Percentiles rank a stretch among this genome's conserved stretches.
Evolutionary conservation across 306 rosid species (phyloP).

Genomic region (Cucumis hystrix): DNA sequence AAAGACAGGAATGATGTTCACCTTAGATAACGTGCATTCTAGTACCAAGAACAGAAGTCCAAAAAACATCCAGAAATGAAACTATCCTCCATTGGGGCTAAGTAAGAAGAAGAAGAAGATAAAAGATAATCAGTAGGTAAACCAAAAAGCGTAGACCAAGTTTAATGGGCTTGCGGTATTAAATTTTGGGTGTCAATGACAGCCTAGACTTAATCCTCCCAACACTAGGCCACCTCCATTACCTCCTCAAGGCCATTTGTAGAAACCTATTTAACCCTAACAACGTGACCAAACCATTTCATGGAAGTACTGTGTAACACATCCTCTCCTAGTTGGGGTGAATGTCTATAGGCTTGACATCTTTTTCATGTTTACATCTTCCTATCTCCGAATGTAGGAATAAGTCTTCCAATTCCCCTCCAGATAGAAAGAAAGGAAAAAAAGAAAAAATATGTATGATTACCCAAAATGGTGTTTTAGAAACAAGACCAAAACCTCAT

Average conservation of each 20-base stretch:
- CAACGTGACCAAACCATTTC: background rate
- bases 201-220: too few species aligned
- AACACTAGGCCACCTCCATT: too few species aligned
- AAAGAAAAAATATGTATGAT: too few species aligned
- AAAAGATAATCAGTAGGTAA: too few species aligned
- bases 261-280: background rate
- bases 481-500: background rate
- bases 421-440: too few species aligned
- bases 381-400: background rate
- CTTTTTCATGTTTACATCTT: background rate
- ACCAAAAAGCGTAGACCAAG: too few species aligned
- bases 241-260: too few species aligned
- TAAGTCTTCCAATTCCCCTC: background rate
- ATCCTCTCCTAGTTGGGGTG: background rate
- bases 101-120: background rate
- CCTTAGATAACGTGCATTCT: background rate
- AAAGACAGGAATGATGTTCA: background rate
- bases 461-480: background rate
- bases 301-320: background rate
- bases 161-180: too few species aligned
- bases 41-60: background rate
- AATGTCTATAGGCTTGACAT: background rate
- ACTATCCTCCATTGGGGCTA: background rate
- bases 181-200: too few species aligned
- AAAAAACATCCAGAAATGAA: background rate